Evolutionary conservation across 345 rosid species (phyloP).

Genomic region (Populus alba): DNA sequence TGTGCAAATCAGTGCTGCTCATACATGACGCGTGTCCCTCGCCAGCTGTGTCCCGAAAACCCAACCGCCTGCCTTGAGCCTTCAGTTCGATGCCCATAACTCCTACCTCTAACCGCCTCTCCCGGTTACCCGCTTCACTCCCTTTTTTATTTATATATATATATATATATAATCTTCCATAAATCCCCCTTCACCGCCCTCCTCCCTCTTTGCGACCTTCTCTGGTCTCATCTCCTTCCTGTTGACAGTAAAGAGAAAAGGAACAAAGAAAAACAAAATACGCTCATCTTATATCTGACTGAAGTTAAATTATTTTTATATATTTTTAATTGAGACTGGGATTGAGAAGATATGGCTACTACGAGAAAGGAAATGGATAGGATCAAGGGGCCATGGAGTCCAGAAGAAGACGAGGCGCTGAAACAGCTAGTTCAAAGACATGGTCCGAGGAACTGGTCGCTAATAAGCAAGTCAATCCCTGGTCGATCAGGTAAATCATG

Average conservation of each 20-base stretch:
- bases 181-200: conserved; percentile 11
- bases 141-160: background rate
- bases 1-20: conserved; percentile 34
- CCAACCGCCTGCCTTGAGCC: conserved; percentile 68
- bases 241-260: accelerated
- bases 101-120: conserved; percentile 32
- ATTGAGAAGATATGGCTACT: background rate
- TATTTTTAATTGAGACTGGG: too few relatives aligned
- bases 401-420: conserved; percentile 25
- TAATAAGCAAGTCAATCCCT: conserved; percentile 29
- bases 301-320: too few relatives aligned
- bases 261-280: too few relatives aligned
- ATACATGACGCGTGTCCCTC: conserved; percentile 61
- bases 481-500: conserved; percentile 30
- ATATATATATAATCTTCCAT: conserved; percentile 8
- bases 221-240: background rate
- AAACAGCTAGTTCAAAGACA: conserved; percentile 24
- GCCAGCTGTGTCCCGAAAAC: conserved; percentile 82
- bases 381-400: conserved; percentile 30
- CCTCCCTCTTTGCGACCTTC: background rate
- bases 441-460: conserved; percentile 28
- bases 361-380: conserved; percentile 17
- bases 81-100: conserved; percentile 48
- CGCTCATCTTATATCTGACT: too few relatives aligned
- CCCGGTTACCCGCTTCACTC: conserved; percentile 30